A percentile compares a stretch with the other conserved stretches of the same genome.
Conservation (phyloP, 208 protist species). For the Naegleria fowleri region DNA sequence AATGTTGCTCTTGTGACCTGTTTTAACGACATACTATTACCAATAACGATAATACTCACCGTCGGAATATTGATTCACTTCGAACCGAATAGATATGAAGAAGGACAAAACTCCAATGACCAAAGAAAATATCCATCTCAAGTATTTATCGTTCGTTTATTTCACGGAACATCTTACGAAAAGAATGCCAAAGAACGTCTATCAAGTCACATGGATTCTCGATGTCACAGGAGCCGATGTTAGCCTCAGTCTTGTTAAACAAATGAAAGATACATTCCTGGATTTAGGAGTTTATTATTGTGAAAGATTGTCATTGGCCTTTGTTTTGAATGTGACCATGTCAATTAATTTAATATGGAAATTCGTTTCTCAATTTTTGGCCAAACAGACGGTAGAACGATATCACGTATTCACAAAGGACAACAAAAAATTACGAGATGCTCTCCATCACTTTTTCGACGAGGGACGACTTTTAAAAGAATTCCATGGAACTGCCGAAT, state of each 20-base stretch:
- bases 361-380: not conserved
- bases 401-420: not conserved
- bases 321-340: not conserved
- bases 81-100: not conserved
- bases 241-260: not conserved
- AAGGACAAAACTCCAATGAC: not conserved
- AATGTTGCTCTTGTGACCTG: too few relatives aligned
- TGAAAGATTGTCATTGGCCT: not conserved
- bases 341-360: not conserved
- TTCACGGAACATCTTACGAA: not conserved
- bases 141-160: not conserved
- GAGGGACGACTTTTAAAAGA: not conserved
- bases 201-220: not conserved
- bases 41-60: too few relatives aligned
- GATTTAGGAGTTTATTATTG: not conserved
- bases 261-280: constrained; percentile 9
- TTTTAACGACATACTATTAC: too few relatives aligned
- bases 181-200: not conserved
- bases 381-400: not conserved
- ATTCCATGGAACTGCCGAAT: not conserved
- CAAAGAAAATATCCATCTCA: not conserved
- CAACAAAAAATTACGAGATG: not conserved
- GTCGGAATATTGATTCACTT: too few relatives aligned
- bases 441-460: not conserved
- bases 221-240: not conserved